Percentiles rank a stretch among this genome's conserved stretches.
phyloP scores from a whole-genome alignment of 129 eudicot species.

The Artemisia annua region DNA sequence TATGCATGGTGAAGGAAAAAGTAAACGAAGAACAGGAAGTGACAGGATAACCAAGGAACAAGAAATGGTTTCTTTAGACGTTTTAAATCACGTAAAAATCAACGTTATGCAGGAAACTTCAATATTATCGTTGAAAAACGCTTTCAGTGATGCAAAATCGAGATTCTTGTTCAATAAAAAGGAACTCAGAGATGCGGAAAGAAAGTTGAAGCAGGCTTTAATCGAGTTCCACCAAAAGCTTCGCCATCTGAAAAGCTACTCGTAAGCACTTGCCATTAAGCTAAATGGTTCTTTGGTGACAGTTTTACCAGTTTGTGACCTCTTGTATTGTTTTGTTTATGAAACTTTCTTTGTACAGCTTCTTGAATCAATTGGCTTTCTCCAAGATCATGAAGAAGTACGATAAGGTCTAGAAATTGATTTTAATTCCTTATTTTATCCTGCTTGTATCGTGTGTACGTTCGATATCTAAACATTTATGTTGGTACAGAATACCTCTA shows the following conservation, averaged over 20 bases:
- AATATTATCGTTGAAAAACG: slow-evolving; percentile 35
- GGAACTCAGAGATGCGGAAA: slow-evolving; percentile 43
- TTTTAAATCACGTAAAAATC: slow-evolving; percentile 47
- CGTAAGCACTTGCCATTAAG: slow-evolving; percentile 23
- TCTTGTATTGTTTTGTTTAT: not conserved
- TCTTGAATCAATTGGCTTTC: slow-evolving; percentile 62
- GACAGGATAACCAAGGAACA: slow-evolving; percentile 3
- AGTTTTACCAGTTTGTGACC: not conserved
- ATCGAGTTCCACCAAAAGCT: slow-evolving; percentile 52
- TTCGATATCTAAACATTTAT: not conserved
- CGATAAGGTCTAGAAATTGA: slow-evolving; percentile 45
- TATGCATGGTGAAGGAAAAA: slow-evolving; percentile 5
- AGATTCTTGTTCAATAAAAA: slow-evolving; percentile 36
- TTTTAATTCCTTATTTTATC: not conserved
- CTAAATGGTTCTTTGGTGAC: not conserved
- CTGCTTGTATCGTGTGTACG: not conserved
- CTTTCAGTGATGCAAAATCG: slow-evolving; percentile 33
- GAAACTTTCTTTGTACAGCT: slow-evolving; percentile 29
- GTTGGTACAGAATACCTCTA: slow-evolving; percentile 47
- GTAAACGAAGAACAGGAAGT: slow-evolving; percentile 2
- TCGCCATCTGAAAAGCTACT: slow-evolving; percentile 49
- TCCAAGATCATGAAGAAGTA: slow-evolving; percentile 81
- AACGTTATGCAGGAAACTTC: slow-evolving; percentile 41
- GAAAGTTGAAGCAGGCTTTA: slow-evolving; percentile 44
- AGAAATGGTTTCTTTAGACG: slow-evolving; percentile 42